Percentiles rank a stretch among this genome's conserved stretches.
These are phyloP conservation scores for Trichosporon faecale DNA, from an alignment of 1,284 basidiomycete genomes.

Conservation along the genomic window DNA sequence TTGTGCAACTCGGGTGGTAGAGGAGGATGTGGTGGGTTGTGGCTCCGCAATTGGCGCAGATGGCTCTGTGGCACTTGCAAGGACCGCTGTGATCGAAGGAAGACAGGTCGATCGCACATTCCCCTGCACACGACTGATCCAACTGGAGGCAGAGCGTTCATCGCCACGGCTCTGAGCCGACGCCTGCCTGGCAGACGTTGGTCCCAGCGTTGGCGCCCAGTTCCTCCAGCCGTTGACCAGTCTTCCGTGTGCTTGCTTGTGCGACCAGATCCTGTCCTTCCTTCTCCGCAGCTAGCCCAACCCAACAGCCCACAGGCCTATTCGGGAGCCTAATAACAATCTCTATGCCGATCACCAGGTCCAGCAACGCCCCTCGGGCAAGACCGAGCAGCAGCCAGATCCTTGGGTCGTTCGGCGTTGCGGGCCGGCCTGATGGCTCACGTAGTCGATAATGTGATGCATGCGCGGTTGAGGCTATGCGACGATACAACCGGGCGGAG, in stretches of 20 bases:
- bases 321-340: not conserved
- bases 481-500: constrained; percentile 6
- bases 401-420: not conserved
- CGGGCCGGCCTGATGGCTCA: not conserved
- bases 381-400: not conserved
- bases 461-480: constrained; percentile 12
- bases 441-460: constrained; percentile 12
- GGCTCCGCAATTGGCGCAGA: not conserved
- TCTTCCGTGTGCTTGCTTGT: not conserved
- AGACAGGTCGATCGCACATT: not conserved
- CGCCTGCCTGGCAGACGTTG: not conserved
- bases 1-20: not conserved
- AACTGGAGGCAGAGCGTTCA: not conserved
- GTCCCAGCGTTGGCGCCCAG: not conserved
- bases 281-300: not conserved
- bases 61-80: not conserved
- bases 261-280: not conserved
- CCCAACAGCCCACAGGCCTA: not conserved
- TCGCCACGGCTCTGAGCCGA: not conserved
- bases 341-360: not conserved
- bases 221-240: not conserved
- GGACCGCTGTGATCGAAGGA: not conserved
- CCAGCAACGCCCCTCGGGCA: not conserved
- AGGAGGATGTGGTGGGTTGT: not conserved
- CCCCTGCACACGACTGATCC: not conserved